Evolutionary conservation across 1,284 basidiomycete species (phyloP).

Genomic region (Lignosus rhinocerotis): DNA sequence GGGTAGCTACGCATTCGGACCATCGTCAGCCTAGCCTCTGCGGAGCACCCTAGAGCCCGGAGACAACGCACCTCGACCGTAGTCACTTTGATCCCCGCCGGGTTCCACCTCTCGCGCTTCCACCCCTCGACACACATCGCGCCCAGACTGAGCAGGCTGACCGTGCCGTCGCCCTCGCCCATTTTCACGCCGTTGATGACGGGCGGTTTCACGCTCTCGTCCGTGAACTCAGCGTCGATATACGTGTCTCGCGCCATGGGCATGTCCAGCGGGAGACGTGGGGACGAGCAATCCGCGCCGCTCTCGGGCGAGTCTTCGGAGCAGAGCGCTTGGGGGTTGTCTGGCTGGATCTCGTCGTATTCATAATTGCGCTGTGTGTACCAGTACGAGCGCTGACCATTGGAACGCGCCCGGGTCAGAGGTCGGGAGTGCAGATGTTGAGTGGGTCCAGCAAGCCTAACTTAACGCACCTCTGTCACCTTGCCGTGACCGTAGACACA

Average conservation of each 20-base stretch:
- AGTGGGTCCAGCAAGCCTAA: background rate
- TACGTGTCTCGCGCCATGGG: slow-evolving; percentile 65
- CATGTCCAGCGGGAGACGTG: slow-evolving; percentile 53
- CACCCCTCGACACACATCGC: slow-evolving; percentile 97
- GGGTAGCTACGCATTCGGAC: slow-evolving; percentile 58
- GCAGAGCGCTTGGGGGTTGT: slow-evolving; percentile 46
- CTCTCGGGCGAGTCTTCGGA: slow-evolving; percentile 20
- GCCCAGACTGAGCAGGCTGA: slow-evolving; percentile 85
- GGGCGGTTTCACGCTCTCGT: slow-evolving; percentile 64
- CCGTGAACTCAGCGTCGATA: slow-evolving; percentile 84
- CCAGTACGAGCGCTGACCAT: slow-evolving; percentile 75
- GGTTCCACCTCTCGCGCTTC: slow-evolving; percentile 92
- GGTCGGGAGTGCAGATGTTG: background rate
- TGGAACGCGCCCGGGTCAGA: background rate
- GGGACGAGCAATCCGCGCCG: slow-evolving; percentile 41
- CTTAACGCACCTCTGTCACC: slow-evolving; percentile 81
- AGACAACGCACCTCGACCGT: slow-evolving; percentile 74
- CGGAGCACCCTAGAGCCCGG: background rate
- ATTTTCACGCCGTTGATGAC: slow-evolving; percentile 85
- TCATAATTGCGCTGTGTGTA: slow-evolving; percentile 51
- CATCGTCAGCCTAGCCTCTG: background rate
- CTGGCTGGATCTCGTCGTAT: slow-evolving; percentile 59
- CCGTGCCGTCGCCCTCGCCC: slow-evolving; percentile 96
- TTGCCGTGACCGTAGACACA: slow-evolving; percentile 97
- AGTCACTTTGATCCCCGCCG: slow-evolving; percentile 81